Evolutionary conservation across 2,329 filamentous ascomycete species (phyloP).

Genomic region (Fusarium algeriense): DNA sequence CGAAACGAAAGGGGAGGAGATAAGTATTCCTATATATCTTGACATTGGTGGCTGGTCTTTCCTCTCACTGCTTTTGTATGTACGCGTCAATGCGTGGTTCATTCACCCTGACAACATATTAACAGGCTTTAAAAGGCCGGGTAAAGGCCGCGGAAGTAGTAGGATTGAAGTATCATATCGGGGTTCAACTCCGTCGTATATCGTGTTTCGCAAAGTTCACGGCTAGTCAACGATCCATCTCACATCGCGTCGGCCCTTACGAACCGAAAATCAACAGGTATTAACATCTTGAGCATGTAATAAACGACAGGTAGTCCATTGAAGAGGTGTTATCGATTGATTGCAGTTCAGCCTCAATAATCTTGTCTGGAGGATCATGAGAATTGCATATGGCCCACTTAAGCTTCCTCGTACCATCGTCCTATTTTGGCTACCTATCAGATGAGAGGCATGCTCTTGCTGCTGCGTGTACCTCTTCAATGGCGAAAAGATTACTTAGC

Average conservation of each 20-base stretch:
- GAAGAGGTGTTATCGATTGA: background rate
- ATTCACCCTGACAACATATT: background rate
- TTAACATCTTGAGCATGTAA: background rate
- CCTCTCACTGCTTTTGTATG: background rate
- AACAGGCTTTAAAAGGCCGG: background rate
- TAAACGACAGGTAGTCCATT: background rate
- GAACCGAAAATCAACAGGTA: background rate
- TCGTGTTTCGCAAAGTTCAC: conserved; percentile 8
- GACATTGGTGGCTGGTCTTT: too few species aligned
- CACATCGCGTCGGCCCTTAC: background rate
- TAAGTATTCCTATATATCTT: background rate
- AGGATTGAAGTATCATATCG: background rate
- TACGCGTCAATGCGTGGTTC: background rate
- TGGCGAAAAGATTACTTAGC: background rate
- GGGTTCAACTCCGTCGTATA: background rate
- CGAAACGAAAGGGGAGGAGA: background rate
- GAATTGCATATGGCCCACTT: conserved; percentile 15
- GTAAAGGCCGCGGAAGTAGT: background rate
- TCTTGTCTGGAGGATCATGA: conserved; percentile 4
- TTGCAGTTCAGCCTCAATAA: conserved; percentile 7
- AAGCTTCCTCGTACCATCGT: conserved; percentile 25
- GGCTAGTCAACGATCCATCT: background rate
- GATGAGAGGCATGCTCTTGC: background rate
- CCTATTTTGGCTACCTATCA: conserved; percentile 1
- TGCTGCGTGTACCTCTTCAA: background rate